Evolutionary conservation across 768 basidiomycete species (phyloP), one percentile per base, ranked within the genome.

Genomic region (Amanita jacksonii): DNA sequence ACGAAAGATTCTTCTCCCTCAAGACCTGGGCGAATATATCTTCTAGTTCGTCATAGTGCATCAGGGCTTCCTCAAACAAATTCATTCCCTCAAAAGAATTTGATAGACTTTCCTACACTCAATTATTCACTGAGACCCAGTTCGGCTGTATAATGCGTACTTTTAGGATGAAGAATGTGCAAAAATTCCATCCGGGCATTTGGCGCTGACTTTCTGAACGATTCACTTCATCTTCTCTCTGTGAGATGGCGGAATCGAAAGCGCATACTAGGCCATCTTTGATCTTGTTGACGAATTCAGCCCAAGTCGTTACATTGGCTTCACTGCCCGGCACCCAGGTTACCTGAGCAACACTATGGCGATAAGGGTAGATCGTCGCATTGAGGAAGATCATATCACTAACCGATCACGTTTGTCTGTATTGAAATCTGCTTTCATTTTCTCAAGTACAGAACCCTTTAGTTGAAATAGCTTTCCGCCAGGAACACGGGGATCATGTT

Each of bases 181-280:
- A 93, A 58, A 96, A 99, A 57, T 96, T 96, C 96, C 96, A 99
- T 7, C 96, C 94, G 1, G 91, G 90, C 78, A 92, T 86, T 53
- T 84, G 75, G 44, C 88, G 74, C 61, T 97, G 89, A 38, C 78
- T 73, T 56, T 99, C 94, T 0, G 87, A 89, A 28, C 89, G 77
- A 53, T 74, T 82, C 3, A 97, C 84, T 49, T 96, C 92, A 35
- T 98, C 96, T 55, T 93, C 89, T 12, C 90, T 73, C 46, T 79
- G 78, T 8, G 72, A 63, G 31, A 98, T 71, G 1, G 85, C 80
- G 13, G 69, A 61, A 54, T 97, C 90, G 52, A 98, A 92, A 1
- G 91, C 82, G 35, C 70, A 69, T n/a, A 94, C 60, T 8, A 98
- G 54, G 3, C 85, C 83, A 44, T 98, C 94, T 63, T 97, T 98